Percentiles rank a stretch among this genome's conserved stretches.
These are phyloP conservation scores for Vaccinium myrtillus DNA, from an alignment of 148 eudicot genomes.

Conservation along the genomic window DNA sequence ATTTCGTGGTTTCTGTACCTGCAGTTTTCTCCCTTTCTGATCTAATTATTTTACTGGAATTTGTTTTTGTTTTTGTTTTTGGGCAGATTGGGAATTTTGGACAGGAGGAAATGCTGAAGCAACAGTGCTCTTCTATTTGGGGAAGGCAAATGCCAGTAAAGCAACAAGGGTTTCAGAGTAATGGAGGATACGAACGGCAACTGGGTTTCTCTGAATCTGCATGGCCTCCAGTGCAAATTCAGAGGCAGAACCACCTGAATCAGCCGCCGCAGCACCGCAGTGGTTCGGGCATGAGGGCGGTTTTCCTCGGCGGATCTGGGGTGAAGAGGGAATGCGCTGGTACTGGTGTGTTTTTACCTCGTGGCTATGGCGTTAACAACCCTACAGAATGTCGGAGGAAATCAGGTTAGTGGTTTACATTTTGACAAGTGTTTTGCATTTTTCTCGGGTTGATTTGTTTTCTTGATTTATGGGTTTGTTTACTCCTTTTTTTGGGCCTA, in stretches of 20 bases:
- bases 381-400: constrained; percentile 47
- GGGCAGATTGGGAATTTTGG: constrained; percentile 27
- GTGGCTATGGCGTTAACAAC: constrained; percentile 23
- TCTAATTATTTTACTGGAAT: not conserved
- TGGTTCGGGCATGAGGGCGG: constrained; percentile 22
- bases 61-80: not conserved
- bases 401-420: constrained; percentile 34
- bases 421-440: constrained; percentile 4
- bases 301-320: constrained; percentile 26
- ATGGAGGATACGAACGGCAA: constrained; percentile 12
- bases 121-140: constrained; percentile 19
- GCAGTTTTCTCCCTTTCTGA: not conserved
- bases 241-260: constrained; percentile 17
- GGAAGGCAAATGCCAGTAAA: constrained; percentile 22
- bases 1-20: not conserved
- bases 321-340: constrained; percentile 57
- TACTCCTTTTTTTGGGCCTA: not conserved
- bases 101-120: constrained; percentile 20
- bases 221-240: constrained; percentile 37
- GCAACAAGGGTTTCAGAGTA: constrained; percentile 9
- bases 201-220: constrained; percentile 42
- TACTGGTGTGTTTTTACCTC: constrained; percentile 81
- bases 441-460: not conserved
- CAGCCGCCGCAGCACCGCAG: constrained; percentile 13
- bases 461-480: not conserved